phyloP scores from a whole-genome alignment of 2,329 filamentous ascomycete genomes.

The Alternaria sp. region DNA sequence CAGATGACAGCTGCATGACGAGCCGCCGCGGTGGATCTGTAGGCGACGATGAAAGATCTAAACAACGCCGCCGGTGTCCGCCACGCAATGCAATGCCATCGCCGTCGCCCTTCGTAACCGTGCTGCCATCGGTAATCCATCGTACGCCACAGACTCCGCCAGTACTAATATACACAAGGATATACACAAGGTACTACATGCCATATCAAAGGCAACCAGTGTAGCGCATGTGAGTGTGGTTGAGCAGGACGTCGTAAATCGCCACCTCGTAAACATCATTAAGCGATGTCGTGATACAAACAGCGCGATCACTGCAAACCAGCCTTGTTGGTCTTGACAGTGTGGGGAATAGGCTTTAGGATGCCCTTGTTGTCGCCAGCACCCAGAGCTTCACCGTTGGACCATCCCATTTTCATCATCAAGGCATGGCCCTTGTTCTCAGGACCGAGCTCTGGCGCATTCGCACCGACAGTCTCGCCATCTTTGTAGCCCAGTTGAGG shows the following conservation, averaged over 20 bases:
- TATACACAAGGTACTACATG: neutral
- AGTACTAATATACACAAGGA: neutral
- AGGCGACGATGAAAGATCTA: neutral
- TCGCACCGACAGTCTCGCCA: constrained; percentile 85
- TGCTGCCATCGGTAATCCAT: neutral
- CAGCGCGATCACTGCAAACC: constrained; percentile 61
- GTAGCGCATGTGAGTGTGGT: neutral
- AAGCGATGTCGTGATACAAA: neutral
- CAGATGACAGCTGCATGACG: neutral
- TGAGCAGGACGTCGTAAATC: neutral
- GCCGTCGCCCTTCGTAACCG: neutral
- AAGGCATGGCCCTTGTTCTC: constrained; percentile 86
- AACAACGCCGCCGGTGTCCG: neutral
- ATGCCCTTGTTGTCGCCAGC: constrained; percentile 86
- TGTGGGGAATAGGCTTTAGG: constrained; percentile 80
- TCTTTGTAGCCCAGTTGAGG: constrained; percentile 66
- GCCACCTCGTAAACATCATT: neutral
- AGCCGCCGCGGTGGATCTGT: neutral
- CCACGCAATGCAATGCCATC: neutral
- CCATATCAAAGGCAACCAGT: neutral
- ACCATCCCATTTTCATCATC: constrained; percentile 98
- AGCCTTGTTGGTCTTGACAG: constrained; percentile 85
- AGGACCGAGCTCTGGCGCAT: constrained; percentile 80
- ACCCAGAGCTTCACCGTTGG: constrained; percentile 82
- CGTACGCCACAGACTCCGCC: neutral